Base-by-base conservation (phyloP, 768 basidiomycete species). In the Gymnopilus junonius region DNA sequence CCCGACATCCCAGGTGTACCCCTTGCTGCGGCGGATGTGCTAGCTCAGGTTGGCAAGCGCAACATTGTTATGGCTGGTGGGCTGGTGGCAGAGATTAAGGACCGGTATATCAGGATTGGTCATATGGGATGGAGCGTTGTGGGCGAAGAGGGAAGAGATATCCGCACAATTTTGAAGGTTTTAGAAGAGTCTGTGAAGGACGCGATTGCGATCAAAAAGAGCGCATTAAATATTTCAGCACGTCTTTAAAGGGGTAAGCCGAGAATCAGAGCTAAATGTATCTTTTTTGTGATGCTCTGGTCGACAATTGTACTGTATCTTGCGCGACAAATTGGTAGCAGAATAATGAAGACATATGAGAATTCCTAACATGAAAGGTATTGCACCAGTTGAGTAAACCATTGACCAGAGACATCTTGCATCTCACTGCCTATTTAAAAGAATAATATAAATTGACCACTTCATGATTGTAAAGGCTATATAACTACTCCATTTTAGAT, bases 111-210 rank as follows among this genome's bases (percentile, higher is more conserved):
- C 82, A 87, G 62, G 48, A 64, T 66, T 40, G 91, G 91, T 15
- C 95, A 96, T 74, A 95, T 97, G 94, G 95, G 95, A 54, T 76
- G 87, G 61, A 88, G 88, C 29, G 93, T 85, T 35, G 85, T 89
- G 21, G 84, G 93, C 62, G 66, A 79, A 34, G 63, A 79, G 58
- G 82, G 93, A 37, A 89, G 86, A 1, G 93, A 95, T 71, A 78
- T 94, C 23, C 87, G 89, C 70, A 85, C 77, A 72, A 77, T 95
- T 60, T 79, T 88, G 42, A 73, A 82, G 51, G 75, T 79, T n/a
- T 73, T 90, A 59, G 70, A 71, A 48, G 74, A 74, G 56, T 71
- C 72, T 3, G 66, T 69, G 54, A 62, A 37, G 20, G 65, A 69
- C 55, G 58, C 59, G 15, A 45, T 64, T 27, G 35, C 31, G 3